phyloP scores from a whole-genome alignment of 225 moss, liverwort and hornwort genomes.

The Physcomitrellopsis africana region DNA sequence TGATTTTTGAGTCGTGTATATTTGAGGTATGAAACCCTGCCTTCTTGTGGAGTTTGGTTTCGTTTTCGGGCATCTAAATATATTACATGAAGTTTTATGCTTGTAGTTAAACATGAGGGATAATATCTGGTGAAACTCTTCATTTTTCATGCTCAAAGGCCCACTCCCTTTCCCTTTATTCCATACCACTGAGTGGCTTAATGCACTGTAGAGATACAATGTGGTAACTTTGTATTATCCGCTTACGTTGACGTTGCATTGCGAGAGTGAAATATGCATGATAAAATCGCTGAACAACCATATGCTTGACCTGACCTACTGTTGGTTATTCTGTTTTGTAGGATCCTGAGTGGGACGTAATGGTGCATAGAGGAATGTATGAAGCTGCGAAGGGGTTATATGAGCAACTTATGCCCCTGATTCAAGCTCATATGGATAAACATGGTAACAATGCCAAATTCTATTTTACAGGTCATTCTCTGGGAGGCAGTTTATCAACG shows the following conservation, averaged over 20 bases:
- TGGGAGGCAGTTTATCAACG: constrained; percentile 73
- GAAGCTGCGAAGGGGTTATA: constrained; percentile 80
- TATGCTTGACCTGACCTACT: neutral
- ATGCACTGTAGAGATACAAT: neutral
- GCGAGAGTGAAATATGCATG: neutral
- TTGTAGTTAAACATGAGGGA: no score
- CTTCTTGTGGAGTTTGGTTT: neutral
- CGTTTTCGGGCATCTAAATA: no score
- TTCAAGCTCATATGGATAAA: constrained; percentile 50
- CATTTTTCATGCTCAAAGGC: neutral
- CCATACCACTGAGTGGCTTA: no score
- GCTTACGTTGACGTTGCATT: neutral
- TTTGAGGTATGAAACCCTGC: constrained; percentile 34
- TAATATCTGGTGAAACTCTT: neutral
- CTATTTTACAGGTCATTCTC: constrained; percentile 76
- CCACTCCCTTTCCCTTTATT: no score
- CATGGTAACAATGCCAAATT: constrained; percentile 57
- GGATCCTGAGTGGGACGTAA: constrained; percentile 64
- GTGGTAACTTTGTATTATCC: neutral
- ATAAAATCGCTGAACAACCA: neutral
- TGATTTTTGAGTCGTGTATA: constrained; percentile 41
- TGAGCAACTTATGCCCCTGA: constrained; percentile 64
- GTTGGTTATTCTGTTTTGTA: constrained; percentile 23
- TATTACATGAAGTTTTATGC: no score
- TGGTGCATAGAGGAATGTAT: constrained; percentile 86